Evolutionary conservation across 345 rosid species (phyloP).

Genomic region (Diplotaxis tenuifolia): DNA sequence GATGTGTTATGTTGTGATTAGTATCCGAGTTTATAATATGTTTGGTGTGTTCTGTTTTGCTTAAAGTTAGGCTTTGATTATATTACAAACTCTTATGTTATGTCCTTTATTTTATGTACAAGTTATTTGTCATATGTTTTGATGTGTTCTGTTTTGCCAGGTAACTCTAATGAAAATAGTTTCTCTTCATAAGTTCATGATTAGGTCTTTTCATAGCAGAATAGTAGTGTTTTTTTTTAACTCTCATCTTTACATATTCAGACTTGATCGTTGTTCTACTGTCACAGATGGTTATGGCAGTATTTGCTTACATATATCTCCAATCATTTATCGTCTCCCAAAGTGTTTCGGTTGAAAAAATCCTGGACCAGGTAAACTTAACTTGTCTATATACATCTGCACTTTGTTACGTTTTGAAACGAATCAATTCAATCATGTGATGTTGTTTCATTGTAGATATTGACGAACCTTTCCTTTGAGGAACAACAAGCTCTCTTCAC

Average conservation of each 20-base stretch:
- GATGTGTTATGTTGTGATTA: no score
- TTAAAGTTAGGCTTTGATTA: no score
- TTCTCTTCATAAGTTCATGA: conserved; percentile 2
- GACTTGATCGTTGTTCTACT: background rate
- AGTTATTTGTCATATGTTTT: no score
- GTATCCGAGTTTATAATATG: no score
- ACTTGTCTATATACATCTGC: background rate
- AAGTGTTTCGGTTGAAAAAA: conserved; percentile 65
- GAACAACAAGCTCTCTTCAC: conserved; percentile 64
- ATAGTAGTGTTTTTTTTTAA: no score
- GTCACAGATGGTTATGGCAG: conserved; percentile 97
- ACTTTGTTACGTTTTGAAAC: no score
- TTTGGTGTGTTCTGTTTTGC: no score
- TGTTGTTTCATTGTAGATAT: conserved; percentile 45
- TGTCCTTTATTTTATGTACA: no score
- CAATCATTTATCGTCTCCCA: conserved; percentile 78
- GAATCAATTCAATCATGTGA: background rate
- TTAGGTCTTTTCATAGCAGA: background rate
- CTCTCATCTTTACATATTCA: background rate
- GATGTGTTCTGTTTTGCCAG: no score
- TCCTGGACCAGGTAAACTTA: conserved; percentile 71
- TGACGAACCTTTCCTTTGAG: conserved; percentile 63
- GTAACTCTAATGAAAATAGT: conserved; percentile 41
- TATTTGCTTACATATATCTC: conserved; percentile 94
- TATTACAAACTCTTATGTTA: no score